Conservation (phyloP, 352 stramenopile species). For the Phytophthora ramorum region DNA sequence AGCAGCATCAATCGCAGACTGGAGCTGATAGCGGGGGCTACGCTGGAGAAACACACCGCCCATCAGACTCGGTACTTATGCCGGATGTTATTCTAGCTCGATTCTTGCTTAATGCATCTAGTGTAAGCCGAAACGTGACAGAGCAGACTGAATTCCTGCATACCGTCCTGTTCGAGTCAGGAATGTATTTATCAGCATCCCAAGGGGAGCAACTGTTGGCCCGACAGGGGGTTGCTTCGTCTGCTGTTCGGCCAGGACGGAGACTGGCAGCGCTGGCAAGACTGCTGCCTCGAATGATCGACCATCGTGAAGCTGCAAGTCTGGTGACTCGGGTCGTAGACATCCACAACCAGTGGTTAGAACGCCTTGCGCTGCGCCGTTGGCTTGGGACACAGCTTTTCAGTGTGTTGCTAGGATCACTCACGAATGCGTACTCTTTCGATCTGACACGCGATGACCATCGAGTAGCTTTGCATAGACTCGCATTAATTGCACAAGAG, state of each 20-base stretch:
- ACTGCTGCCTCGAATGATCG: constrained; percentile 75
- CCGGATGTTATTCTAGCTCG: constrained; percentile 46
- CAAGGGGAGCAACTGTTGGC: constrained; percentile 72
- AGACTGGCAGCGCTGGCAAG: constrained; percentile 42
- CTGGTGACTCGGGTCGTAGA: constrained; percentile 55
- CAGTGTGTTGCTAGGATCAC: constrained; percentile 65
- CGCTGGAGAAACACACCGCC: constrained; percentile 4
- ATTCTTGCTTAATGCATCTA: constrained; percentile 52
- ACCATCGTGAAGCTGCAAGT: constrained; percentile 52
- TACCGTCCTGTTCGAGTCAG: constrained; percentile 56
- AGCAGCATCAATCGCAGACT: not conserved
- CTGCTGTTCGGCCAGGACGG: constrained; percentile 20
- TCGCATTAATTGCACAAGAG: constrained; percentile 73
- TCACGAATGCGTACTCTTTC: constrained; percentile 74
- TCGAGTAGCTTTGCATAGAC: constrained; percentile 52
- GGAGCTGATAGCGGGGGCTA: not conserved
- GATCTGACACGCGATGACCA: constrained; percentile 54
- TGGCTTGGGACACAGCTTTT: constrained; percentile 64
- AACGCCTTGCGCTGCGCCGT: constrained; percentile 62
- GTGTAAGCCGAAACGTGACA: constrained; percentile 48
- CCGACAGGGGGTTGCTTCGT: constrained; percentile 47
- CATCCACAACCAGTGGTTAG: constrained; percentile 51
- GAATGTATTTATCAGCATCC: constrained; percentile 68
- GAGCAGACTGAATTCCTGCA: constrained; percentile 72
- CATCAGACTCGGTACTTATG: constrained; percentile 24